Evolutionary conservation across 768 basidiomycete genomes (phyloP), one percentile per base, ranked within the genome.

Genomic region (Megacollybia marginata): DNA sequence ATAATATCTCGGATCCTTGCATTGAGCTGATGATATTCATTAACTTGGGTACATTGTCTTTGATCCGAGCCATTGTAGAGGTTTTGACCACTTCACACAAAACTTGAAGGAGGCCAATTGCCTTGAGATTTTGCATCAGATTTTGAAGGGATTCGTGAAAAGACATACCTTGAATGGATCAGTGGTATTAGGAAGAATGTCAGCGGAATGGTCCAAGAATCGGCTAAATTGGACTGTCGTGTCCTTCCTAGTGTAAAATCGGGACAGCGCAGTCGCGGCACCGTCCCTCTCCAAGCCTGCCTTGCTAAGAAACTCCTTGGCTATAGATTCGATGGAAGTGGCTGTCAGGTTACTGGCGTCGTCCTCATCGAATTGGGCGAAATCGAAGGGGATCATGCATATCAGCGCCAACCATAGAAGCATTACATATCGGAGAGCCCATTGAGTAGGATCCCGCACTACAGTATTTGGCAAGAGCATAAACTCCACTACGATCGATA

Each of bases 321-420:
- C 85, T 3, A 82, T 61, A 1, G 58, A 53, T 55, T 93, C 84
- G 2, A 94, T 67, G 5, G 62, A 62, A 15, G 58, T 55, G 0
- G 82, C 80, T 1, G 87, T 88, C 43, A 72, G 63, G 10, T 81
- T 78, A 19, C 60, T 56, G n/a, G 69, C 62, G 2, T 71, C 72
- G 9, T 56, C 59, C 50, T 86, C 83, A 58, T 92, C 91, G 48
- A 96, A 91, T 57, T 91, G 88, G 31, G 81, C 75, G 35, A 99
- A 70, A 60, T 90, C 84, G 64, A 99, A 99, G 0, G 96, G 96
- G 15, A 97, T 84, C 70, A 89, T 91, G 69, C 88, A 87, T 44
- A 96, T 85, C 19, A 99, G 78, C 18, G 90, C 88, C n/a, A 98
- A 74, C 95, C 95, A 98, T 10, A 96, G 72, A 9, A 99, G 72